Evolutionary conservation across 139 green algal species (phyloP).

Genomic region (Yamagishiella unicocca): DNA sequence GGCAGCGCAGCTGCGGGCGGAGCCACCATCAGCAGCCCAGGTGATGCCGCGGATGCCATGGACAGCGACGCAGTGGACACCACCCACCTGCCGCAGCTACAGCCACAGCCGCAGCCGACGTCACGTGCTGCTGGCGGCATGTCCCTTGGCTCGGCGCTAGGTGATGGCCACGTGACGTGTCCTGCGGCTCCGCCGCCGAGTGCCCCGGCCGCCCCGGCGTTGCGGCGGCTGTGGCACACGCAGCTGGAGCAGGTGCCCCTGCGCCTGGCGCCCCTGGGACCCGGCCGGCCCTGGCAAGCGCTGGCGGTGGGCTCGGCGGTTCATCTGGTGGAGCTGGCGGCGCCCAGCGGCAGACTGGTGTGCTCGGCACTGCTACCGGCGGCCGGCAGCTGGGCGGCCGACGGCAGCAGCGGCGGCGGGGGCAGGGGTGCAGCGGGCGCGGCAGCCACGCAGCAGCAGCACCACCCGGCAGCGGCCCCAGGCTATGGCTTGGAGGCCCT

Average conservation of each 20-base stretch:
- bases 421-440: not conserved
- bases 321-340: not conserved
- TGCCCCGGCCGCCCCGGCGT: no score
- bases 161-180: no score
- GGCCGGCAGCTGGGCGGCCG: not conserved
- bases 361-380: constrained; percentile 2
- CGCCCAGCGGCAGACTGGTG: not conserved
- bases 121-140: no score
- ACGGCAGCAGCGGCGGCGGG: not conserved
- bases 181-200: no score
- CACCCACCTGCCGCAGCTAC: no score
- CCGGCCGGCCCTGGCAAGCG: constrained; percentile 15
- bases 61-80: not conserved
- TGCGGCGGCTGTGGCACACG: constrained; percentile 14
- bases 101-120: no score
- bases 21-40: no score
- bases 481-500: constrained; percentile 10
- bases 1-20: not conserved
- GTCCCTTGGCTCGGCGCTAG: no score
- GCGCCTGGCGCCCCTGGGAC: not conserved
- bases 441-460: not conserved
- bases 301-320: constrained; percentile 11
- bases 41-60: not conserved
- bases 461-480: no score
- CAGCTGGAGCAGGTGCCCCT: constrained; percentile 13